Evolutionary conservation across 1,139 yeast genomes (phyloP), one percentile per base, ranked within the genome.

Genomic region (Saccharomyces hybrid): DNA sequence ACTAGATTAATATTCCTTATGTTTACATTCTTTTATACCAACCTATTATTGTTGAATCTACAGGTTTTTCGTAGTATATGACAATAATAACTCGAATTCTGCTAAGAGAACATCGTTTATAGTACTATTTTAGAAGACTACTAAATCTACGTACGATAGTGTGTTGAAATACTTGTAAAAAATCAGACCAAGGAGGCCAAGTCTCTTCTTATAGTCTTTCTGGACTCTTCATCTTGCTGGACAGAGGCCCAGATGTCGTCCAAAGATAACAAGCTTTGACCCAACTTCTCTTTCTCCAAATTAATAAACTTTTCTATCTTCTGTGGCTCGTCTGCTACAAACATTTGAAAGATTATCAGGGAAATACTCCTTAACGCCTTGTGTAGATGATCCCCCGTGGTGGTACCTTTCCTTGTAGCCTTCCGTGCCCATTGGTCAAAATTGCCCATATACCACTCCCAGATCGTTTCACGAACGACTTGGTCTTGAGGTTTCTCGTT

Each of bases 361-460:
- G 76, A 63, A 47, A 79, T 70, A 57, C 76, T 75, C n/a, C 70
- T 65, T 55, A 77, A 64, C 0, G 82, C 75, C 20, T 68, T 64
- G 5, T 69, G 71, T 61, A 79, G 63, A 56, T 74, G 76, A 2
- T 60, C 66, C 11, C 66, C 56, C 26, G 59, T 71, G 44, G 75
- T 75, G 14, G 80, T 72, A 1, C 81, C 82, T 51, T 71, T 72
- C 53, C 77, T 67, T 48, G 73, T 63, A 7, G 82, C 72, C 55
- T 74, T 76, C 23, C 69, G 61, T 4, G 73, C 74, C 82, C 86
- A 82, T 31, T 69, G 68, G 52, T 78, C 78, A 62, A 76, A 82
- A 60, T 82, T 75, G 50, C 76, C 64, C 44, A 64, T 69, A 65
- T 76, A 83, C 87, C 88, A 83, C 11, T 74, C 68, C 80, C 83